Evolutionary conservation across 2,329 filamentous ascomycete species (phyloP).

Genomic region (Seiridium unicorne): DNA sequence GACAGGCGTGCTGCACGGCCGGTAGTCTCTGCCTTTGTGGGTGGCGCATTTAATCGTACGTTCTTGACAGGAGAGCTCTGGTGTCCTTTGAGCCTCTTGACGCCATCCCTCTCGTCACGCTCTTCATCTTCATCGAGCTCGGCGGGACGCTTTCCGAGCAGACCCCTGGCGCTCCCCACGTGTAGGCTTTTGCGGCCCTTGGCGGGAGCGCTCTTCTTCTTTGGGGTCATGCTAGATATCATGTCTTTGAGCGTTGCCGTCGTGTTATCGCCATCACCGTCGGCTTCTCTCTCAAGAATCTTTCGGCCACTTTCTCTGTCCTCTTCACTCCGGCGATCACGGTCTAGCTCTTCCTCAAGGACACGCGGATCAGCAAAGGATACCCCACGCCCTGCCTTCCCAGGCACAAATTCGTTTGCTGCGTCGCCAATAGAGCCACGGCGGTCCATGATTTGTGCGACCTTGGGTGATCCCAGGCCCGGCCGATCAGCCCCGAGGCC

Average conservation of each 20-base stretch:
- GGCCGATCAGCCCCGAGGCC: constrained; percentile 68
- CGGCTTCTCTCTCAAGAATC: constrained; percentile 51
- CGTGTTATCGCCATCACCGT: constrained; percentile 56
- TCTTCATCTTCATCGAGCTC: constrained; percentile 69
- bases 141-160: constrained; percentile 71
- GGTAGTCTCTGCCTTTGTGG: constrained; percentile 63
- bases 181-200: constrained; percentile 74
- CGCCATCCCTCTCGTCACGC: constrained; percentile 54
- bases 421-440: constrained; percentile 70
- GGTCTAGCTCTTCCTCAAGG: constrained; percentile 62
- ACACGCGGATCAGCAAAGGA: constrained; percentile 65
- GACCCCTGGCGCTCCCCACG: constrained; percentile 69
- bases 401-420: constrained; percentile 62
- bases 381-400: constrained; percentile 43
- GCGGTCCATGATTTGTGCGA: constrained; percentile 69
- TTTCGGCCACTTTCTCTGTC: constrained; percentile 59
- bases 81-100: constrained; percentile 70
- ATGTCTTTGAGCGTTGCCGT: constrained; percentile 71
- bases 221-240: constrained; percentile 76
- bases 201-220: constrained; percentile 52
- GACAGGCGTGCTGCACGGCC: constrained; percentile 54
- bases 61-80: constrained; percentile 77
- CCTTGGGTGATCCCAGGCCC: constrained; percentile 73
- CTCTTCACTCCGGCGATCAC: constrained; percentile 59
- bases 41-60: constrained; percentile 66